These are phyloP conservation scores for Rhynchospora tenuis DNA, from an alignment of 176 grass and related monocot species.

Conservation along the genomic window DNA sequence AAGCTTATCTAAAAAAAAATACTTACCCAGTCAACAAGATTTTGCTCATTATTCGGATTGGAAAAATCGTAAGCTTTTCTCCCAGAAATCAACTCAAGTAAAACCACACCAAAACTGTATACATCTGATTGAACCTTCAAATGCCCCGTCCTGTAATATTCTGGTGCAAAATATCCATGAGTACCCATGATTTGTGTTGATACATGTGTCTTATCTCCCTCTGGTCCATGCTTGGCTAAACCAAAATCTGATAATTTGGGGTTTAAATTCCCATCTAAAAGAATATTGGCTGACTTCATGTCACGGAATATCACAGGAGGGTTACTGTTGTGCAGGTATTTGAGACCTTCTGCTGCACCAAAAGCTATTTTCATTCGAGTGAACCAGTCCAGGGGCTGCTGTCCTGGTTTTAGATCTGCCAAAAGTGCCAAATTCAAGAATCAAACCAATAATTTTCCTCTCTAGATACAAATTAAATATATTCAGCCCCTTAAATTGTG, in stretches of 20 bases:
- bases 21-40: conserved; percentile 78
- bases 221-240: conserved; percentile 52
- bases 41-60: conserved; percentile 59
- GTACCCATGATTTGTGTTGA: conserved; percentile 79
- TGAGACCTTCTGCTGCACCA: conserved; percentile 73
- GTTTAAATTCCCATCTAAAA: conserved; percentile 51
- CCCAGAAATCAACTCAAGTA: conserved; percentile 86
- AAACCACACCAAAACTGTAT: conserved; percentile 87
- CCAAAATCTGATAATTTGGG: conserved; percentile 92
- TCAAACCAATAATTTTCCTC: background rate
- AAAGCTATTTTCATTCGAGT: conserved; percentile 85
- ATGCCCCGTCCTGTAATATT: conserved; percentile 64
- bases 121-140: conserved; percentile 79
- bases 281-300: conserved; percentile 72
- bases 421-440: background rate
- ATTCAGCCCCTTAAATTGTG: background rate
- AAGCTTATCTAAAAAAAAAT: too few species aligned
- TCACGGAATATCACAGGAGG: conserved; percentile 91
- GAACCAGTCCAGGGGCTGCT: conserved; percentile 68
- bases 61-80: conserved; percentile 55
- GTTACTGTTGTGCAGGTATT: conserved; percentile 79
- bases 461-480: background rate
- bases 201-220: conserved; percentile 52
- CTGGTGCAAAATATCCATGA: conserved; percentile 67
- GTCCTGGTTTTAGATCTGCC: conserved; percentile 39